Evolutionary conservation across 805 yeast genomes (phyloP), one percentile per base, ranked within the genome.

Genomic region (Zygosaccharomyces rouxii): DNA sequence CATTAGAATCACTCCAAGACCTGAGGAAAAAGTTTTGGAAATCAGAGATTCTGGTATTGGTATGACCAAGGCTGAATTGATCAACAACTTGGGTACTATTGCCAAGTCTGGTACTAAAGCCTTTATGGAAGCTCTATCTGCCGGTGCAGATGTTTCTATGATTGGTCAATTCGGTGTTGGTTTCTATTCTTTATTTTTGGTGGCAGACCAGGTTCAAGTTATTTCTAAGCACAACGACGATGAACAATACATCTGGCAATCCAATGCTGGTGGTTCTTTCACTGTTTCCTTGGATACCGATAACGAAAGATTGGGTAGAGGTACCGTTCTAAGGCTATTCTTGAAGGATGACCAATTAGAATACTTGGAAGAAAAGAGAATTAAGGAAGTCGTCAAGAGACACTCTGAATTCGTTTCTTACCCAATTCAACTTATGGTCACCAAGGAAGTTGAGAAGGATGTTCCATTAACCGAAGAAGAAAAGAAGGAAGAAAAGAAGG

Each of bases 141-240:
- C 97, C 58, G 99, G 99, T 77, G 99, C 99, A 54, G 99, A 94
- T 73, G 97, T 94, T 55, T 90, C 98, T 57, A 94, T 94, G 99
- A 94, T 94, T 77, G 99, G 99, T 82, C 99, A 94, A 79, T 94
- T 94, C 79, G 99, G 99, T 89, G 99, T 94, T 64, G 99, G 99
- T 84, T 94, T 94, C 92, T 94, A 94, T 85, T 94, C 99, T 48
- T 80, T 92, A 61, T 94, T 94, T 87, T 82, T 94, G 78, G 99
- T 94, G 70, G 98, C 99, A 65, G 99, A 94, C 78, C 88, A 82
- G 64, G 99, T 94, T 57, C 97, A 94, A 78, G 99, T 94, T 64
- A 88, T 94, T 71, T 88, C 99, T 54, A 94, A 94, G 81, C 85
- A 89, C 82, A 94, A 94, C 71, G 99, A 94, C 67, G 99, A 94